Evolutionary conservation across 495 filamentous ascomycete genomes (phyloP).

Genomic region (Tuber microsphaerosporum): DNA sequence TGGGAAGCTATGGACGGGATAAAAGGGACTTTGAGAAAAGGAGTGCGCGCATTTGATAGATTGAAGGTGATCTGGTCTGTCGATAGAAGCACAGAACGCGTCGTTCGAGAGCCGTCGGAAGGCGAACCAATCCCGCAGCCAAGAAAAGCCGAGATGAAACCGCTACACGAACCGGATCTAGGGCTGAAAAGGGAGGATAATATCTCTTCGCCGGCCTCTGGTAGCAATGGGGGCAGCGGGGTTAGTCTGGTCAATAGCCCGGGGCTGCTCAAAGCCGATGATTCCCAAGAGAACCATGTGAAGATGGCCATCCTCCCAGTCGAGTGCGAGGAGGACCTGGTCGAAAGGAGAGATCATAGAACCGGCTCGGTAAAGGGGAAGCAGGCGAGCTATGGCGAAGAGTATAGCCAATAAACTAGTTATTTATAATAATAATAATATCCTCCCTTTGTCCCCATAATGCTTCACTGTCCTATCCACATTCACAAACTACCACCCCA

Average conservation of each 20-base stretch:
- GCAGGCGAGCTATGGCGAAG: slow-evolving; percentile 4
- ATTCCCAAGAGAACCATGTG: not conserved
- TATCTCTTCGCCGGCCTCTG: slow-evolving; percentile 1
- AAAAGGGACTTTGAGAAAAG: slow-evolving; percentile 62
- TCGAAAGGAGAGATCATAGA: slow-evolving; percentile 37
- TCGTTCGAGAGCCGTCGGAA: slow-evolving; percentile 32
- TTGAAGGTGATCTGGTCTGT: slow-evolving; percentile 76
- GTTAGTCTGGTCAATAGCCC: not conserved
- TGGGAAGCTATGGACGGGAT: slow-evolving; percentile 58
- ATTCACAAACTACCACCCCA: not conserved
- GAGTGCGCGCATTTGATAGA: slow-evolving; percentile 69
- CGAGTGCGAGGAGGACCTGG: slow-evolving; percentile 9
- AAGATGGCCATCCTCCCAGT: slow-evolving; percentile 2
- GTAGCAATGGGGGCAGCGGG: not conserved
- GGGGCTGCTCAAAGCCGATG: not conserved
- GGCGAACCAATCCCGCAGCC: slow-evolving; percentile 25
- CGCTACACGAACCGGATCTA: slow-evolving; percentile 17
- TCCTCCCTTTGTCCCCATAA: not conserved
- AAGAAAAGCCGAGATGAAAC: slow-evolving; percentile 22
- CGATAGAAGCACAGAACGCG: slow-evolving; percentile 26
- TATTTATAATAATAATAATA: not conserved
- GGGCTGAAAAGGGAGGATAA: slow-evolving; percentile 14
- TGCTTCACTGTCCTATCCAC: not conserved
- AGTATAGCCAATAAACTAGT: not conserved
- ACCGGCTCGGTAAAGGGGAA: slow-evolving; percentile 37